phyloP scores from a whole-genome alignment of 1,284 basidiomycete species.

The Coniferiporia weirii region DNA sequence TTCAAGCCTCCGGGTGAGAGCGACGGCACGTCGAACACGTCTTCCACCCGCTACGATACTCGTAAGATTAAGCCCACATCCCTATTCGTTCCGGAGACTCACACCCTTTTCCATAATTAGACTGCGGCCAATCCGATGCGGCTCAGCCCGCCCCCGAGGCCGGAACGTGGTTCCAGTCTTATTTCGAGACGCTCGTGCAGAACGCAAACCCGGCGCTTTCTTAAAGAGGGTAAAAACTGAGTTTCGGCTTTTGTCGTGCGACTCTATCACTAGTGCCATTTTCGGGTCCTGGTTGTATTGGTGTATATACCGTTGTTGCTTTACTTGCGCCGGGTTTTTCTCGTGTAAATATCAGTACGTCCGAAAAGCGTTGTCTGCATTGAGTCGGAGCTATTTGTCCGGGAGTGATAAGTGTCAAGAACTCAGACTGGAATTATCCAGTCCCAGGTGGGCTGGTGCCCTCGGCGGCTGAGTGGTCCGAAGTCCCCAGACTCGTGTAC shows the following conservation, averaged over 20 bases:
- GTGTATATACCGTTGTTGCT: too few species aligned
- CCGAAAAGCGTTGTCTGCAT: too few species aligned
- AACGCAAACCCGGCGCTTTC: constrained; percentile 27
- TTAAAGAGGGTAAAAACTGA: neutral
- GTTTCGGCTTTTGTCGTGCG: neutral
- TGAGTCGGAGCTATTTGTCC: too few species aligned
- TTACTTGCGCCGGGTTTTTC: too few species aligned
- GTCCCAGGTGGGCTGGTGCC: too few species aligned
- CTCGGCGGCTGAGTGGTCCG: too few species aligned
- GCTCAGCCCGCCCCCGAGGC: constrained; percentile 27
- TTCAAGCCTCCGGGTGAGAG: constrained; percentile 28
- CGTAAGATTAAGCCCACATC: constrained; percentile 6
- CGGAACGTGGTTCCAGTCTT: constrained; percentile 26
- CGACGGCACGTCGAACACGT: constrained; percentile 27
- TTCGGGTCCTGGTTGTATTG: neutral
- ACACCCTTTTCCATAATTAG: neutral
- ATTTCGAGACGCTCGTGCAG: constrained; percentile 25
- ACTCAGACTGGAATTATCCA: too few species aligned
- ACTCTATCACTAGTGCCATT: neutral
- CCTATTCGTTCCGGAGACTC: neutral
- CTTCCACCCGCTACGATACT: constrained; percentile 25
- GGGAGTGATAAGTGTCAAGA: too few species aligned
- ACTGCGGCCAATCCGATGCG: constrained; percentile 25
- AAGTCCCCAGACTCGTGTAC: too few species aligned
- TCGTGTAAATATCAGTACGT: too few species aligned